Evolutionary conservation across 768 basidiomycete species (phyloP), one percentile per base, ranked within the genome.

Genomic region (Daedaleopsis sinensis): DNA sequence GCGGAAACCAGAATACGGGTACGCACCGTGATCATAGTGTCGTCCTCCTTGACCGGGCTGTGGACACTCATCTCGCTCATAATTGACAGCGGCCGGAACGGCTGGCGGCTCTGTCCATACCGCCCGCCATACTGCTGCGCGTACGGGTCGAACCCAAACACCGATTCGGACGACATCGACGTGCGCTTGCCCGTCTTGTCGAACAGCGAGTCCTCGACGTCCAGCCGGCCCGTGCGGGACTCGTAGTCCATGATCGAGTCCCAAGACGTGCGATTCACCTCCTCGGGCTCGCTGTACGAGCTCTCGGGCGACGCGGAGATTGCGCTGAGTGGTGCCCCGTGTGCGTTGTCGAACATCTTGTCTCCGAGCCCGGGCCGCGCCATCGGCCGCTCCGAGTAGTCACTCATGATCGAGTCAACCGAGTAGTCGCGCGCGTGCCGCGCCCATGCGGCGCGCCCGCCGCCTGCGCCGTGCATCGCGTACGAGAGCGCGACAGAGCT

Each of bases 341-440:
- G 80, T 13, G 74, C 81, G 36, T 79, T 85, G 39, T 89, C 86
- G 63, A 94, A 90, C 92, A 94, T 94, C 81, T 93, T 94, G 72
- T 94, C 92, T 1, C 92, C 91, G 4, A 93, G 71, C 3, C 87
- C 90, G 1, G 92, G 92, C 11, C 91, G 82, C 1, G 81, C 85
- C 0, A 89, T 72, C n/a, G 81, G 77, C 65, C 78, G 72, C 3
- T 74, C 78, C 11, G 89, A 86, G 63, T 82, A 83, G 49, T 89
- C 86, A 65, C 88, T 92, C 68, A 80, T 72, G 36, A 84, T 71
- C 0, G 91, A 93, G 63, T 93, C 91, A 1, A 81, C 70, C 0
- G 89, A 91, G 37, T 71, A 66, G 27, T 89, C 82, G 16, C 80
- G 80, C 4, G 77, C 79, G 62, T 88, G 87, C 35, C 78, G 80